Percentiles rank a stretch among this genome's conserved stretches.
phyloP scores from a whole-genome alignment of 345 rosid species.

The Bruguiera parviflora region DNA sequence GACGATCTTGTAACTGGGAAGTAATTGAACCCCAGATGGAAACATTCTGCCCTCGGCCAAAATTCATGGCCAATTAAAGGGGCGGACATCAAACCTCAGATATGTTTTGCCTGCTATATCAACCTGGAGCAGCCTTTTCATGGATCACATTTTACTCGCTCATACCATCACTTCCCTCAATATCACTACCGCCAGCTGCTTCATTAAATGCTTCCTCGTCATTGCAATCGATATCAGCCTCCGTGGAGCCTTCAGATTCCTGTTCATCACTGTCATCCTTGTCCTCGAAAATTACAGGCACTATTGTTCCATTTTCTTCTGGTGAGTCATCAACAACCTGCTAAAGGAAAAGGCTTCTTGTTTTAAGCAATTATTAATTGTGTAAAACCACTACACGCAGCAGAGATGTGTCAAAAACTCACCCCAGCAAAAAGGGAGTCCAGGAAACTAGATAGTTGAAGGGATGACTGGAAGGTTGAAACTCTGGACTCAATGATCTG shows the following conservation, averaged over 20 bases:
- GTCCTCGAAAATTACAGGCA: conserved; percentile 39
- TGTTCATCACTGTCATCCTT: conserved; percentile 69
- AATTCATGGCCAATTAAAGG: background rate
- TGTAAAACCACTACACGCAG: background rate
- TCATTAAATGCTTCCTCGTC: conserved; percentile 38
- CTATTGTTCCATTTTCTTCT: conserved; percentile 24
- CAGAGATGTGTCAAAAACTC: conserved; percentile 1
- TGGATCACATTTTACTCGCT: conserved; percentile 37
- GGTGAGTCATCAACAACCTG: conserved; percentile 54
- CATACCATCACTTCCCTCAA: conserved; percentile 49
- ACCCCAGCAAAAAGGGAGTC: conserved; percentile 57
- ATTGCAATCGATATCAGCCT: conserved; percentile 33
- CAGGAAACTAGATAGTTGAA: conserved; percentile 65
- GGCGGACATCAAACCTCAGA: background rate
- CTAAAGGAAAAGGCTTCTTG: background rate
- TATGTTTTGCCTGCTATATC: background rate
- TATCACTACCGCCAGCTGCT: conserved; percentile 30
- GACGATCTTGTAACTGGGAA: too few species aligned
- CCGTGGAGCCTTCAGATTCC: conserved; percentile 59
- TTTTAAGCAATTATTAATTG: background rate
- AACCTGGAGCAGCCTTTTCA: too few species aligned
- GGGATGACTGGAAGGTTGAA: conserved; percentile 60
- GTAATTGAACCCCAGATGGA: background rate
- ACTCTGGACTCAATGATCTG: conserved; percentile 88
- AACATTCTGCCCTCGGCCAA: background rate